Evolutionary conservation across 1,284 basidiomycete species (phyloP).

Genomic region (Hymenochaete sp.): DNA sequence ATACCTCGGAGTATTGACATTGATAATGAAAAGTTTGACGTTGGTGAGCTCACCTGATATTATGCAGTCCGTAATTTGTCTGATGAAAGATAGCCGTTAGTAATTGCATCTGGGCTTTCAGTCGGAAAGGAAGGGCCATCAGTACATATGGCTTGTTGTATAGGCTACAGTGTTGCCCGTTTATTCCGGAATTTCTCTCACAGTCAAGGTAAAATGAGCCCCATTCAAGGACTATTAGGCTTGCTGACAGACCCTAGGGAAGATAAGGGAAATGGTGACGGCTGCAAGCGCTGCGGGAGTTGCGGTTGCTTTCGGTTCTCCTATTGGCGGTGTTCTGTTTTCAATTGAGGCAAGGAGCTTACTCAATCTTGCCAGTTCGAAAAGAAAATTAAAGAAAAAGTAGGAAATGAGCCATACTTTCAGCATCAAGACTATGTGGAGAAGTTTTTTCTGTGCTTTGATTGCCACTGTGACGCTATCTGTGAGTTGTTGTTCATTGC

Average conservation of each 20-base stretch:
- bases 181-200: conserved; percentile 76
- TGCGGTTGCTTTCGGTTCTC: conserved; percentile 87
- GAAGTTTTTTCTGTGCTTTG: conserved; percentile 93
- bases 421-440: conserved; percentile 97
- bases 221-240: conserved; percentile 5
- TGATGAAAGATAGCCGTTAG: conserved; percentile 63
- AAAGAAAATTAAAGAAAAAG: not conserved
- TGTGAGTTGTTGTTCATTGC: conserved; percentile 40
- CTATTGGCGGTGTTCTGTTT: conserved; percentile 94
- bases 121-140: conserved; percentile 99
- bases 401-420: conserved; percentile 98
- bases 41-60: conserved; percentile 48
- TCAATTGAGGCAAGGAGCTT: conserved; percentile 57
- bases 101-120: conserved; percentile 96
- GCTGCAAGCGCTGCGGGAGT: conserved; percentile 92
- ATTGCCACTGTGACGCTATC: conserved; percentile 94
- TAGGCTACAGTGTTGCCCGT: conserved; percentile 82
- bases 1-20: conserved; percentile 83
- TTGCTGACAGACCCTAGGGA: conserved; percentile 44
- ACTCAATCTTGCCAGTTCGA: not conserved
- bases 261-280: conserved; percentile 92
- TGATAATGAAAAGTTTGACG: conserved; percentile 87
- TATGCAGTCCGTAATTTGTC: conserved; percentile 6
- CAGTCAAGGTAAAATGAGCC: conserved; percentile 67
- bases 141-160: conserved; percentile 93